phyloP scores from a whole-genome alignment of 305 asterid species.

The Fraxinus ornus region DNA sequence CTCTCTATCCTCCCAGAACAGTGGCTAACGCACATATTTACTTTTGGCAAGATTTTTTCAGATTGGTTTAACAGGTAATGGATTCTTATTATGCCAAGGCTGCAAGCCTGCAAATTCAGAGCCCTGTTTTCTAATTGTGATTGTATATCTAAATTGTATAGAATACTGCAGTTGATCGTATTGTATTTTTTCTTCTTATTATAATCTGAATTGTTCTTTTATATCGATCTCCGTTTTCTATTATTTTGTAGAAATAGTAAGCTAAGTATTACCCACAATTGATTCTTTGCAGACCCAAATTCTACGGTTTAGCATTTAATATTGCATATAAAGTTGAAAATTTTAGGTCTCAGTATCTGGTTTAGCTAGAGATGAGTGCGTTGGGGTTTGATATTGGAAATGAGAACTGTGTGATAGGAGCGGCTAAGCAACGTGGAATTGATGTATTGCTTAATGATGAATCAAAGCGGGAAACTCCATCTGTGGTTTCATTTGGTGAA shows the following conservation, averaged over 20 bases:
- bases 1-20: conserved; percentile 2
- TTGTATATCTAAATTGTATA: neutral
- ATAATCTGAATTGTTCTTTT: neutral
- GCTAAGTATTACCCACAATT: neutral
- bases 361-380: conserved; percentile 64
- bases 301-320: conserved; percentile 21
- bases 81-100: conserved; percentile 5
- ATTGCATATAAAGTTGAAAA: conserved; percentile 12
- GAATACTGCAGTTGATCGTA: conserved; percentile 1
- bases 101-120: conserved; percentile 16
- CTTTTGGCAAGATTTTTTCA: conserved; percentile 2
- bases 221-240: neutral
- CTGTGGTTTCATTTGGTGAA: conserved; percentile 87
- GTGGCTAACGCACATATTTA: conserved; percentile 23
- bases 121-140: neutral
- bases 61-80: neutral
- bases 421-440: conserved; percentile 76
- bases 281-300: conserved; percentile 20
- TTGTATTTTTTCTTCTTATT: conserved; percentile 6
- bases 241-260: neutral
- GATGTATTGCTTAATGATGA: conserved; percentile 89
- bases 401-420: conserved; percentile 89
- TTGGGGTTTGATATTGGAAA: conserved; percentile 94
- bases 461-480: conserved; percentile 82
- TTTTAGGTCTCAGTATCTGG: conserved; percentile 26